phyloP scores from a whole-genome alignment of 495 filamentous ascomycete genomes.

The Aspergillus heteromorphus region DNA sequence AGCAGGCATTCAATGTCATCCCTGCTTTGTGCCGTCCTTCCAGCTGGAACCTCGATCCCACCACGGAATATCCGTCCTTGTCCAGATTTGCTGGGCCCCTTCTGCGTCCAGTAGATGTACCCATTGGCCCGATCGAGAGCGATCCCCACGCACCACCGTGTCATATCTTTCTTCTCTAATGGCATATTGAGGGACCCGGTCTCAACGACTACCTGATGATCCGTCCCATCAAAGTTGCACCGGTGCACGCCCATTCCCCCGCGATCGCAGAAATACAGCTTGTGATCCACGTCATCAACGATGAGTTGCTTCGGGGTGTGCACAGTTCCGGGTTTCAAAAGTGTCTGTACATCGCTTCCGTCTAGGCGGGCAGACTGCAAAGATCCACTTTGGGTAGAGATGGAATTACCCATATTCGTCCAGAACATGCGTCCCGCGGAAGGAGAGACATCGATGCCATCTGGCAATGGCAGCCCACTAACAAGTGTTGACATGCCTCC shows the following conservation, averaged over 20 bases:
- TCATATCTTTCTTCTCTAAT: conserved; percentile 23
- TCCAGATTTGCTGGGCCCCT: conserved; percentile 43
- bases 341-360: conserved; percentile 32
- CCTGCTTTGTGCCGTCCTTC: conserved; percentile 23
- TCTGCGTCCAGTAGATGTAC: conserved; percentile 55
- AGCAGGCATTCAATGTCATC: conserved; percentile 40
- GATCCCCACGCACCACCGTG: conserved; percentile 51
- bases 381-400: conserved; percentile 34
- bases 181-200: conserved; percentile 21
- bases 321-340: conserved; percentile 32
- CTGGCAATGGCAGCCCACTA: conserved; percentile 34
- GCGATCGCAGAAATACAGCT: conserved; percentile 51
- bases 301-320: conserved; percentile 53
- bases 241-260: conserved; percentile 47
- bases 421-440: conserved; percentile 40
- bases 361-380: conserved; percentile 42
- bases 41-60: conserved; percentile 28
- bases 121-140: conserved; percentile 29
- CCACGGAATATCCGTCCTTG: conserved; percentile 46
- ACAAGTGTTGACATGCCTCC: conserved; percentile 22
- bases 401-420: conserved; percentile 47
- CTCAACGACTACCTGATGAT: conserved; percentile 38
- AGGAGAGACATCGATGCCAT: conserved; percentile 41
- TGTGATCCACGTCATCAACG: conserved; percentile 22
- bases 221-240: conserved; percentile 39